Evolutionary conservation across 345 rosid species (phyloP), one percentile per base, ranked within the genome.

Genomic region (Rhodamnia argentea): DNA sequence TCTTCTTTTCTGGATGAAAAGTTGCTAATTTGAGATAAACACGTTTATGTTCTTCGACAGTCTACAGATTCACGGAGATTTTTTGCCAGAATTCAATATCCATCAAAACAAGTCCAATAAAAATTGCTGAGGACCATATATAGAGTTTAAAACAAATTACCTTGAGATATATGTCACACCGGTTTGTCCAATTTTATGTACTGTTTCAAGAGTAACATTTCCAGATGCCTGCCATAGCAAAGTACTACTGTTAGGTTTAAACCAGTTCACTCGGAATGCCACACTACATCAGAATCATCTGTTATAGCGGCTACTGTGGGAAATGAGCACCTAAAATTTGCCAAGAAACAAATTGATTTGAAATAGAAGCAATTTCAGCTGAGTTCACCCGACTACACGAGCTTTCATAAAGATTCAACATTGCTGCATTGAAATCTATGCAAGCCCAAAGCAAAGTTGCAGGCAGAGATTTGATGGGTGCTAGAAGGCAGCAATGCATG

Each of bases 81-180:
- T 10, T 6, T 70, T 16, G 24, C 78, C 78, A 70, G 32, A 84
- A 26, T 52, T 7, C 51, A 15, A 44, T 47, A 14, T 40, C 7
- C 37, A 58, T 56, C 52, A 84, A 42, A 84, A 24, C 74, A 58
- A 57, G 18, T 57, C 57, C 13, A n/a, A 70, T 32, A 32, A 32
- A 70, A 37, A 32, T 70, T 70, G 78, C 78, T 0, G 3, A 82
- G 56, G 84, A 52, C 24, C 55, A 52, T 47, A 18, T 47, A 54
- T 24, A 82, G 23, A 22, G 53, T 47, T 4, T 23, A 82, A 13
- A 3, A 47, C 27, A 51, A 37, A 75, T 90, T 92, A 93, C 99
- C 99, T 95, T 74, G 99, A 96, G 87, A 97, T 94, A 94, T 90
- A 95, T 89, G 98, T 93, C 75, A 97, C 99, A 84, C 99, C 99